These are phyloP conservation scores for Adansonia madagascariensis DNA, from an alignment of 441 rosid species.

Conservation along the genomic window DNA sequence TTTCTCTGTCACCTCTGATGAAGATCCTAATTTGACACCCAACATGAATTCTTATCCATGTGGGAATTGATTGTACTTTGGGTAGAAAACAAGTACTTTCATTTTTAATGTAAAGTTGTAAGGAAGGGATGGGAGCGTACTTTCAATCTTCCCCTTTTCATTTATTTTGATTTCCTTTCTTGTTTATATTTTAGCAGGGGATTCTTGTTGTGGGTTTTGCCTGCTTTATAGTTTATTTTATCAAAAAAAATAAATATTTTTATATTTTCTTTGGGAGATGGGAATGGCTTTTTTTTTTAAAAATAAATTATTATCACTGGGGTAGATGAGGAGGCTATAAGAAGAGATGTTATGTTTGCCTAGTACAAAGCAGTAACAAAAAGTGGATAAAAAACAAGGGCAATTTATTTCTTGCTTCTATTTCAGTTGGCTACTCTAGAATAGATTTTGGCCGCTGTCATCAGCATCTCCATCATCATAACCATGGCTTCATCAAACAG, in stretches of 20 bases:
- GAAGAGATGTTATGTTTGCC: constrained; percentile 48
- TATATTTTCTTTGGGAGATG: constrained; percentile 30
- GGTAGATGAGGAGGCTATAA: constrained; percentile 76
- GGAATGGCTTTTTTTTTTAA: constrained; percentile 26
- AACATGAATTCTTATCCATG: constrained; percentile 42
- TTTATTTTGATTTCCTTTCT: constrained; percentile 43
- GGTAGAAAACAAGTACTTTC: constrained; percentile 48
- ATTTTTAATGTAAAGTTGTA: constrained; percentile 45
- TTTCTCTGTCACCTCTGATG: constrained; percentile 43
- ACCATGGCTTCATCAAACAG: constrained; percentile 96
- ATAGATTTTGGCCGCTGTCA: constrained; percentile 32
- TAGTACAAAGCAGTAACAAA: constrained; percentile 31
- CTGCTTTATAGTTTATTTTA: constrained; percentile 25
- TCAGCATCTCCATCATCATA: constrained; percentile 28
- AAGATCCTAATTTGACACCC: constrained; percentile 53
- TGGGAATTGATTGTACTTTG: constrained; percentile 49
- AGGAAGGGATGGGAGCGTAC: constrained; percentile 35
- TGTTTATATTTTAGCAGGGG: constrained; percentile 46
- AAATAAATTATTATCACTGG: constrained; percentile 28
- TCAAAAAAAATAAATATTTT: background rate
- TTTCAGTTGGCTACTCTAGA: constrained; percentile 24
- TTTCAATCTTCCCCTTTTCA: constrained; percentile 30
- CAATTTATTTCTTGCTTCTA: constrained; percentile 32
- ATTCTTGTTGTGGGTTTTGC: constrained; percentile 48
- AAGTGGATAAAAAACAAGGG: constrained; percentile 37